Base-by-base conservation (phyloP, 495 filamentous ascomycete genomes). In the Lophiostoma macrostomum region DNA sequence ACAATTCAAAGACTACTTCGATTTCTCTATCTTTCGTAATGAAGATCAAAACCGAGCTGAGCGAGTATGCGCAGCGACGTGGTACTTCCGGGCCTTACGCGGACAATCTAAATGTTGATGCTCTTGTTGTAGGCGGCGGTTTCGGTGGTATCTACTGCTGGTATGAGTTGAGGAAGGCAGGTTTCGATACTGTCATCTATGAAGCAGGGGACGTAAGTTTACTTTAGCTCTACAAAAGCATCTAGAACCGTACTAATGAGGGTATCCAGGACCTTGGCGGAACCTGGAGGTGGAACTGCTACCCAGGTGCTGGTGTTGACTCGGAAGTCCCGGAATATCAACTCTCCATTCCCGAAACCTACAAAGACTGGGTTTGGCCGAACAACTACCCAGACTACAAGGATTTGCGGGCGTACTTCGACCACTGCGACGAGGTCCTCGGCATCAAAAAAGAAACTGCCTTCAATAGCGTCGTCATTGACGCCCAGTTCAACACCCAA, bases 341-440 rank as follows among this genome's bases (percentile, higher is more conserved):
- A 47, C 70, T 64, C 44, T 67, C 61, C 28, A 55, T 68, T 14
- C 59, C 67, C 37, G 64, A 72, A 38, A 30, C 73, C 10, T 74
- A 64, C 48, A 61, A 71, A 45, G 69, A 71, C 12, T 82, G 73
- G 75, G 75, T 69, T 10, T 85, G 76, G 76, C 63, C 64, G 0
- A 67, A 64, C 19, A 73, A 73, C 31, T 85, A 79, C 54, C 80
- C 80, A 0, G 64, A 61, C 19, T 73, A 72, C 36, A 40, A 67
- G 4, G 77, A 85, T 42, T 59, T 84, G 1, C 67, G 69, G 5
- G 58, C 45, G 1, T 85, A 85, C 64, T 83, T 83, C 52, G 66
- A 73, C 14, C 78, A 81, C 55, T 71, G 78, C 10, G 78, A 77
- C 8, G 69, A 76, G 18, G 66, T 70, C 3, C 53, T 77, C 13